A percentile compares a stretch with the other conserved stretches of the same genome.
Conservation (phyloP, 2,329 filamentous ascomycete species). For the Ciborinia camelliae region DNA sequence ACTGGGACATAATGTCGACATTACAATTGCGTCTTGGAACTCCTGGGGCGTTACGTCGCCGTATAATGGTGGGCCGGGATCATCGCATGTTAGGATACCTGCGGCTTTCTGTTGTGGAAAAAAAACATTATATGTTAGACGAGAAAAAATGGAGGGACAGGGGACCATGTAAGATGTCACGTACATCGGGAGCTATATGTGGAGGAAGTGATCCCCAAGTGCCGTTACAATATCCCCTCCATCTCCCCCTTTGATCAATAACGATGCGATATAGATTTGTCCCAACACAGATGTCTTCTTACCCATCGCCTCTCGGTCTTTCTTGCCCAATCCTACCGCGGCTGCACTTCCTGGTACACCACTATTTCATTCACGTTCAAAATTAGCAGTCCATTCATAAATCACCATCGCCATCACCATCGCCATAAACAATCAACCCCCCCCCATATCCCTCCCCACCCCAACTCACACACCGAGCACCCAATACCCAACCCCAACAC, state of each 20-base stretch:
- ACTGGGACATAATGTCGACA: constrained; percentile 2
- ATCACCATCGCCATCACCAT: no score
- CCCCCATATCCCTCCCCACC: no score
- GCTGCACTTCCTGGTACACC: constrained; percentile 1
- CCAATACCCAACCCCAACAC: no score
- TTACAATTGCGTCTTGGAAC: neutral
- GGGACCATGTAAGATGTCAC: neutral
- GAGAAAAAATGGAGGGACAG: no score
- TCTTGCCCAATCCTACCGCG: neutral
- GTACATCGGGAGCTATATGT: neutral
- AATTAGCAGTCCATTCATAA: neutral
- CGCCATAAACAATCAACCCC: no score
- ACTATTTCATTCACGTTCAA: neutral
- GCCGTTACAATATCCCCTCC: constrained; percentile 2
- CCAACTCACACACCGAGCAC: no score
- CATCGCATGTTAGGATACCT: neutral
- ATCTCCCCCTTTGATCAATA: constrained; percentile 1
- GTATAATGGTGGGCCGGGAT: neutral
- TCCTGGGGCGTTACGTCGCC: neutral
- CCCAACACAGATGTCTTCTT: neutral
- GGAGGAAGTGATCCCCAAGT: neutral
- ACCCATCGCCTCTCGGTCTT: neutral
- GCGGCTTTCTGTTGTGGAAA: neutral
- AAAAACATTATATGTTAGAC: neutral
- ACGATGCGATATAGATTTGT: neutral